Evolutionary conservation across 1,139 yeast genomes (phyloP), one percentile per base, ranked within the genome.

Genomic region (Kodamaea plutei): DNA sequence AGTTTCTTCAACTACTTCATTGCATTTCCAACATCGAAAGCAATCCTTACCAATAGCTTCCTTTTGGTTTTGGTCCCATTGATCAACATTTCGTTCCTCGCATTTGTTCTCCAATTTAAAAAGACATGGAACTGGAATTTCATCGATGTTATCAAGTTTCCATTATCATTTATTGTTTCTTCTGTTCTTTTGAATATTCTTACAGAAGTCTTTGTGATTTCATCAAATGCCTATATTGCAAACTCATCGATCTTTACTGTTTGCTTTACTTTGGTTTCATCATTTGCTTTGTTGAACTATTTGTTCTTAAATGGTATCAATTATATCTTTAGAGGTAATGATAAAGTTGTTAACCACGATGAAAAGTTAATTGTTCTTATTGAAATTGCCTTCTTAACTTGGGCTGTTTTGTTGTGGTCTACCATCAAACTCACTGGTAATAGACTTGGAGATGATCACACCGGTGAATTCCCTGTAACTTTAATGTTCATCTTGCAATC

Each of bases 301-400:
- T 26, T 71, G 3, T 37, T 81, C 15, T 59, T 84, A 43, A 76
- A 80, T 18, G 58, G 61, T 8, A 45, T 64, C 23, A 66, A 64
- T 35, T 44, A 50, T 23, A 41, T 73, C 10, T 67, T 76, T 37
- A 66, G 69, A 30, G 60, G 64, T 36, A 47, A 71, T 26, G 38
- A 25, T 6, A 69, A 72, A 43, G 79, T 83, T 6, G 39, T 54
- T 19, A 73, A 78, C 19, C 83, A 79, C 44, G 93, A 79, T 50
- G 87, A 83, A 46, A 87, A 85, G 52, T 68, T 84, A 38, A 63
- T 82, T 24, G 66, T 75, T 2, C 62, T 82, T n/a, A 47, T 83
- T 19, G 81, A 82, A 52, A 54, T 75, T 8, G 69, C 79, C 13
- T 51, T 70, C 15, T 34, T 74, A 2, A 61, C 72, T 36, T 85